Base-by-base conservation (phyloP, 129 eudicot genomes). In the Chrysanthemum makinoi region DNA sequence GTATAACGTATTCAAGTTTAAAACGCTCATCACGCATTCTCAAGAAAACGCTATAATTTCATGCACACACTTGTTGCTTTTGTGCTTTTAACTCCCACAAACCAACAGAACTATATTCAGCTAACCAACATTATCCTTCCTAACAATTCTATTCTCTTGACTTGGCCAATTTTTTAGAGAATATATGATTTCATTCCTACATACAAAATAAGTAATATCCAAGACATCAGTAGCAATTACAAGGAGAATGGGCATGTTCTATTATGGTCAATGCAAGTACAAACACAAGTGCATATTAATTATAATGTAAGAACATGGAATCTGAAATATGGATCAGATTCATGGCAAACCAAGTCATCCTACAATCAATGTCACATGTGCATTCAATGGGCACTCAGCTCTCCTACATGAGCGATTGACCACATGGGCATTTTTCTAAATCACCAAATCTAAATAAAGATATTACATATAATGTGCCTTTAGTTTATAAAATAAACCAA, bases 261-360 rank as follows among this genome's bases (percentile, higher is more conserved):
- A 50, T 51, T 50, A 18, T 60, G 64, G 72, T 52, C 79, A 47
- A 54, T 69, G 30, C 51, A 62, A 69, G 65, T 69, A 75, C 70
- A 76, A 60, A 76, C 68, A 66, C 74, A 75, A 75, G 69, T 75
- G 74, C 68, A 68, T 12, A 24, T 5, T 39, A 39, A 39, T 39
- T 39, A 39, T 39, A 39, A 39, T 6, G 9, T 39, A 39, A 6
- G 44, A 39, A 39, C 44, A 39, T 39, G 44, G 44, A 39, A 39
- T 39, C 44, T 15, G 19, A 14, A 3, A 62, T 10, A 18, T 51
- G 18, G 56, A 51, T 51, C 56, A 51, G 16, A 51, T 51, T 14
- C 56, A 51, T 51, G 16, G 18, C 18, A 51, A 51, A 51, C 56
- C 56, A 51, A 51, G 56, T 51, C 56, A 51, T 14, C 15, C 56